Evolutionary conservation across 345 rosid genomes (phyloP).

Genomic region (Salix purpurea): DNA sequence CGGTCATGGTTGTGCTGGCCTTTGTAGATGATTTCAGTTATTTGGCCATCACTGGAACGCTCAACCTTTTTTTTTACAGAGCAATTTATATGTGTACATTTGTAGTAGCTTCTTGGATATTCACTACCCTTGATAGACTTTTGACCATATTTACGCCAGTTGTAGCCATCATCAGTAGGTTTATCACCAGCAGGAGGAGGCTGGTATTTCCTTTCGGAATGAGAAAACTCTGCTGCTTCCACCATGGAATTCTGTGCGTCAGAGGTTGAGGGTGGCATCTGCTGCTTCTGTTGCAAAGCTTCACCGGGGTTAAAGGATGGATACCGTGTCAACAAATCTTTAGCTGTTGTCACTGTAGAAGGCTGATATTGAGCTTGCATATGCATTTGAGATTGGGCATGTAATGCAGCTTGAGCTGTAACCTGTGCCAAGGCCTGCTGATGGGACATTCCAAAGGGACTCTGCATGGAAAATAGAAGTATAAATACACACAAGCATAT

Average conservation of each 20-base stretch:
- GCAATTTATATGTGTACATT: constrained; percentile 74
- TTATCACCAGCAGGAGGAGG: constrained; percentile 54
- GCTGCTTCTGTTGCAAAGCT: constrained; percentile 40
- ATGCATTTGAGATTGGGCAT: constrained; percentile 40
- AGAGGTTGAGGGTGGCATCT: constrained; percentile 37
- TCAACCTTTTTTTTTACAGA: constrained; percentile 93
- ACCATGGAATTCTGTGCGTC: constrained; percentile 32
- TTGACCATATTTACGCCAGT: constrained; percentile 96
- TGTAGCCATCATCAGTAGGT: constrained; percentile 88
- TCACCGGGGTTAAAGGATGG: constrained; percentile 34
- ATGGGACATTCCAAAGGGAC: constrained; percentile 79
- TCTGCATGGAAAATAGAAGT: constrained; percentile 39
- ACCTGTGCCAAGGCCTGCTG: constrained; percentile 80
- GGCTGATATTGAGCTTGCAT: constrained; percentile 39
- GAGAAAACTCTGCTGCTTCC: constrained; percentile 46
- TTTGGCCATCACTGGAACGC: constrained; percentile 77
- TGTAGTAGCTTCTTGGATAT: constrained; percentile 95
- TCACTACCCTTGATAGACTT: constrained; percentile 93
- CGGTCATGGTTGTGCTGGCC: constrained; percentile 85
- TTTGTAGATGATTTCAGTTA: constrained; percentile 89
- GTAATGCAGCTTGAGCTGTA: constrained; percentile 65
- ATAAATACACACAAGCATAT: constrained; percentile 8
- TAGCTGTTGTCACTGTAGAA: constrained; percentile 15
- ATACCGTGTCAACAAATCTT: constrained; percentile 21
- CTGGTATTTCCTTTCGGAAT: constrained; percentile 53